These are phyloP conservation scores for Eucalyptus erythrocorys DNA, from an alignment of 345 rosid species.

Conservation along the genomic window DNA sequence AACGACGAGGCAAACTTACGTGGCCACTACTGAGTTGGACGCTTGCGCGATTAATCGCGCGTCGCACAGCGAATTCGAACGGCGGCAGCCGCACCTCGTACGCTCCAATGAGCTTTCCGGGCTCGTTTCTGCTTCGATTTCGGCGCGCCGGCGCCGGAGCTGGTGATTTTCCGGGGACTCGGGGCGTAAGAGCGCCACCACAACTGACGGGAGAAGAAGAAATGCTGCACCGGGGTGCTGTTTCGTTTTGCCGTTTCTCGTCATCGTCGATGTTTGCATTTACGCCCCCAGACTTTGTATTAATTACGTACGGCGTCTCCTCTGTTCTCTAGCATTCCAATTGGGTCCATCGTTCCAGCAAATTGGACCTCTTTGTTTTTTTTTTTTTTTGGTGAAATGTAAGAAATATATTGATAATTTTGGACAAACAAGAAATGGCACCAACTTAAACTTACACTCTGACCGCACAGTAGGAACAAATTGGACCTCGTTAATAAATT, in stretches of 20 bases:
- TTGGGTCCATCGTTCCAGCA: neutral
- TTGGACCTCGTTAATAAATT: neutral
- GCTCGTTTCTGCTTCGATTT: neutral
- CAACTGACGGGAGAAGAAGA: neutral
- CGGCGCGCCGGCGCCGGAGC: neutral
- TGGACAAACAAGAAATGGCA: too few relatives aligned
- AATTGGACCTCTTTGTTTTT: neutral
- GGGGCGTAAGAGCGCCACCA: neutral
- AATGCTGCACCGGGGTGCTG: neutral
- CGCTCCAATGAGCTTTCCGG: neutral
- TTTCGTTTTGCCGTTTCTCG: neutral
- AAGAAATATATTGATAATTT: too few relatives aligned
- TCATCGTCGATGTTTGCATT: neutral
- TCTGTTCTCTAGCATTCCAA: neutral
- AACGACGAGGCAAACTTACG: neutral
- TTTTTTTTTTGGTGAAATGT: too few relatives aligned
- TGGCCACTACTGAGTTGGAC: neutral
- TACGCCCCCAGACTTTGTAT: neutral
- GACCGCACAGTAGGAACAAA: too few relatives aligned
- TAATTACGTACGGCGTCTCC: neutral
- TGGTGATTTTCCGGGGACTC: neutral
- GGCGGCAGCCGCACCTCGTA: neutral
- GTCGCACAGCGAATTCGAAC: neutral
- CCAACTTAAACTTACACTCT: too few relatives aligned
- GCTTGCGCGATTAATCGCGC: neutral